Base-by-base conservation (phyloP, 495 filamentous ascomycete species). In the Xylaria curta region DNA sequence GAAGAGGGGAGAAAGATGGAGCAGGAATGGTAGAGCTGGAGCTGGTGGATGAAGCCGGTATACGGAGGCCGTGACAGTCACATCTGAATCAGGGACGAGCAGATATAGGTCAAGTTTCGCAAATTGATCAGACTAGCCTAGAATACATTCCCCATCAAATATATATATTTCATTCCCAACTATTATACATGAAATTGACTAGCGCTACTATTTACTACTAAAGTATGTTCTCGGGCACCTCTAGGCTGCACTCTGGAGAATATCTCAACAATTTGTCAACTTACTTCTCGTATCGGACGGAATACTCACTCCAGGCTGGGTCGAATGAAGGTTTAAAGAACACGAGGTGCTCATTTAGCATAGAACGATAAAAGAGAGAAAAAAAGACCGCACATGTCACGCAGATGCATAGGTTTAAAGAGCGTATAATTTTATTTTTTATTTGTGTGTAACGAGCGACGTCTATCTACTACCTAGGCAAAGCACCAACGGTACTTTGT, bases 351-450 rank as follows among this genome's bases (percentile, higher is more conserved):
- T 51, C n/a, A 12, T 26, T 15, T 15, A 28, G 51, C 9, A 26
- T 54, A 56, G 24, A 3, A 56, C 26, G 28, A 56, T 17, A 0
- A 17, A 3, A 13, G 17, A 4, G 4, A 28, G 31, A 13, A 2
- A 31, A 0, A 12, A 31, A 19, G 21, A 8, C 15, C 24, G 17
- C 12, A 56, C 1, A 31, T 17, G 19, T 21, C 31, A 38, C 8
- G 9, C 13, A 38, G n/a, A 12, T 38, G 40, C 19, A n/a, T 1
- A 36, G 17, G 5, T 5, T 28, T 49, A 65, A 64, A 47, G 62
- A 65, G 62, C 26, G 62, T 65, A 65, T 4, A n/a, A 15, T 46
- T 64, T 33, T 10, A 46, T 31, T 65, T 49, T 31, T n/a, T 49
- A 33, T 26, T 33, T n/a, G 40, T 65, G 40, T 21, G 24, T 31